Evolutionary conservation across 768 basidiomycete species (phyloP).

Genomic region (Boletellus sp.): DNA sequence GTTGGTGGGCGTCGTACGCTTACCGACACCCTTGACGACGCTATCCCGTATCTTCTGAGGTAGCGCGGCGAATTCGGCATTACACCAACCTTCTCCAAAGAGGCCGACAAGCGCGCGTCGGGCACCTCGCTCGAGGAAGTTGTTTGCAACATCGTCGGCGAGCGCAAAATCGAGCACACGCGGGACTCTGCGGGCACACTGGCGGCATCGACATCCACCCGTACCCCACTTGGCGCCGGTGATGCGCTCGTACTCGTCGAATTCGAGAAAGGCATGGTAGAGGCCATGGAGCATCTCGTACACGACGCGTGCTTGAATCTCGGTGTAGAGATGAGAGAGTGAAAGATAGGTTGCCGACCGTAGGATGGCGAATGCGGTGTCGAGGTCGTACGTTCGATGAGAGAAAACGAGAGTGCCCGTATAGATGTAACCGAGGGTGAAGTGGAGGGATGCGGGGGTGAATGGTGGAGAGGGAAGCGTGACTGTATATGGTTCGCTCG

Average conservation of each 20-base stretch:
- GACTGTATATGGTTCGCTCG: conserved; percentile 52
- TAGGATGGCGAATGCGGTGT: conserved; percentile 87
- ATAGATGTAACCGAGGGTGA: conserved; percentile 92
- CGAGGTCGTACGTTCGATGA: conserved; percentile 88
- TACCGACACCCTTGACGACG: conserved; percentile 70
- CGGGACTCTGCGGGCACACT: conserved; percentile 77
- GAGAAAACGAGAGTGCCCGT: conserved; percentile 93
- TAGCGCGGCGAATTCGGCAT: conserved; percentile 71
- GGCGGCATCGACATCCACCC: conserved; percentile 79
- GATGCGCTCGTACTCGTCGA: conserved; percentile 72
- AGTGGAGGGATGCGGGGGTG: conserved; percentile 90
- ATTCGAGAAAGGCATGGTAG: conserved; percentile 78
- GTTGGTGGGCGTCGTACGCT: conserved; percentile 62
- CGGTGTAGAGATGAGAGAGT: conserved; percentile 67
- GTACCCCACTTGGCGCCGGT: conserved; percentile 78
- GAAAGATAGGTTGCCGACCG: conserved; percentile 78
- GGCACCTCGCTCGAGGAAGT: conserved; percentile 64
- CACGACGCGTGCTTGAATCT: conserved; percentile 78
- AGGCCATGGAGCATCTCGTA: conserved; percentile 90
- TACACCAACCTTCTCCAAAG: conserved; percentile 90
- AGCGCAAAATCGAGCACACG: conserved; percentile 81
- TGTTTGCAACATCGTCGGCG: conserved; percentile 72
- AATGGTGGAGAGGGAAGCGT: conserved; percentile 89
- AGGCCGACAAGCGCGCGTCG: conserved; percentile 74
- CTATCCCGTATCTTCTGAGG: conserved; percentile 60